Percentiles rank a stretch among this genome's conserved stretches.
Conservation (phyloP, 495 filamentous ascomycete genomes). For the Penicilliopsis zonata region DNA sequence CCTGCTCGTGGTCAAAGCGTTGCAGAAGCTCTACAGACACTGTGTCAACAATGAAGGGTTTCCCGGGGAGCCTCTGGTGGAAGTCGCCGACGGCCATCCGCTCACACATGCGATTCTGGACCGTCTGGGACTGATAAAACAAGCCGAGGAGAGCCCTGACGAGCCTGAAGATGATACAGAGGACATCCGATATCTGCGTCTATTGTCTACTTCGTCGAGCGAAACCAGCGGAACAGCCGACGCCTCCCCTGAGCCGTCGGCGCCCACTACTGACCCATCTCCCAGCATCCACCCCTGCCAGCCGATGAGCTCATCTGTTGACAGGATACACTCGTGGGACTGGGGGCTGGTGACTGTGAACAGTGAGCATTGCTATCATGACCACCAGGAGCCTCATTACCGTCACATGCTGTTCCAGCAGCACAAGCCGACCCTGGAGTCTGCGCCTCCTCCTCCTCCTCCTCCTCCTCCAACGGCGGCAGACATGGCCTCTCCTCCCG, state of each 20-base stretch:
- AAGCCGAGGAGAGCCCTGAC: slow-evolving; percentile 30
- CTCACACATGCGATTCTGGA: slow-evolving; percentile 35
- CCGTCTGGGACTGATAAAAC: slow-evolving; percentile 34
- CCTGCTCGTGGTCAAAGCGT: slow-evolving; percentile 30
- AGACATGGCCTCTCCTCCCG: too few relatives aligned
- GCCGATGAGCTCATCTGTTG: slow-evolving; percentile 13
- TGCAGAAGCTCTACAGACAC: slow-evolving; percentile 32
- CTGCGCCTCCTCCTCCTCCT: not conserved
- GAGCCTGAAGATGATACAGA: slow-evolving; percentile 27
- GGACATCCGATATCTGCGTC: slow-evolving; percentile 25
- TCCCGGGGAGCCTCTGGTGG: slow-evolving; percentile 32
- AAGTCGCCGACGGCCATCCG: slow-evolving; percentile 29
- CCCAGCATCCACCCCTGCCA: slow-evolving; percentile 13
- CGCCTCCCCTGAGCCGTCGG: slow-evolving; percentile 28
- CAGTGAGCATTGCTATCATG: slow-evolving; percentile 7
- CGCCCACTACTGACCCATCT: slow-evolving; percentile 25
- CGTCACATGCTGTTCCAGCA: not conserved
- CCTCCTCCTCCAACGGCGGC: not conserved
- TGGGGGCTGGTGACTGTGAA: slow-evolving; percentile 6
- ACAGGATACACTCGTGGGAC: slow-evolving; percentile 11
- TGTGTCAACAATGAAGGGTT: slow-evolving; percentile 34
- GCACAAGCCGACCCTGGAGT: not conserved
- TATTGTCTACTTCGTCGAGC: slow-evolving; percentile 27
- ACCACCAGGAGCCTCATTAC: slow-evolving; percentile 4
- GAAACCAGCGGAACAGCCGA: slow-evolving; percentile 30